Evolutionary conservation across 2,329 filamentous ascomycete species (phyloP).

Genomic region (Metarhizium anisopliae): DNA sequence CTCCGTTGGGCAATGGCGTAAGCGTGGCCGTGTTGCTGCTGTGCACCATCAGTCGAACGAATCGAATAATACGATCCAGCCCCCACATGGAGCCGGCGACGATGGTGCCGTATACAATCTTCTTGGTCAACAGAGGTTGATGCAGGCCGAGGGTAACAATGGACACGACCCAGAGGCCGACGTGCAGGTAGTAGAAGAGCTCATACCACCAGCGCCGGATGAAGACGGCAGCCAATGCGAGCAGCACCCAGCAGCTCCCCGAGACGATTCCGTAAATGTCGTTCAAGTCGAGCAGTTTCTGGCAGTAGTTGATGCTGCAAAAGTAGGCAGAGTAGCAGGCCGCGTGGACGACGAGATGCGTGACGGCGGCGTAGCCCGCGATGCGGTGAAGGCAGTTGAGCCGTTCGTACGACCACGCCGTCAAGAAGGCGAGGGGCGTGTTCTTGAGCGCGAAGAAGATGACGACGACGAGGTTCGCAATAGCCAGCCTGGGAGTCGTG

Average conservation of each 20-base stretch:
- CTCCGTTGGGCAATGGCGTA: constrained; percentile 43
- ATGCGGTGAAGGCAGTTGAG: constrained; percentile 49
- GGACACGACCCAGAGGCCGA: constrained; percentile 38
- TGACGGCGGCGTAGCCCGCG: constrained; percentile 39
- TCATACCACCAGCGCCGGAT: constrained; percentile 44
- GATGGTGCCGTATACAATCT: constrained; percentile 32
- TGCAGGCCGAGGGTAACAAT: constrained; percentile 42
- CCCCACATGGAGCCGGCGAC: constrained; percentile 39
- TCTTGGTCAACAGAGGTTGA: constrained; percentile 35
- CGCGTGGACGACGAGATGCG: constrained; percentile 36
- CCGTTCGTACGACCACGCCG: constrained; percentile 47
- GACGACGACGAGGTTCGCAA: constrained; percentile 40
- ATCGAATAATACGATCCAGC: constrained; percentile 40
- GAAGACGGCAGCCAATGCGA: constrained; percentile 32
- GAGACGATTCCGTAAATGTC: constrained; percentile 41
- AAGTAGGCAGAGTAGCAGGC: constrained; percentile 35
- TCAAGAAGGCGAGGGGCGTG: constrained; percentile 45
- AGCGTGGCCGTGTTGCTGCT: constrained; percentile 42
- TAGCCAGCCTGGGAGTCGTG: constrained; percentile 23
- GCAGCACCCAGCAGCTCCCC: constrained; percentile 34
- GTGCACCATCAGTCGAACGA: constrained; percentile 32
- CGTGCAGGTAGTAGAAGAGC: constrained; percentile 44
- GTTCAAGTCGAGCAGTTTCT: constrained; percentile 24
- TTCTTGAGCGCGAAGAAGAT: constrained; percentile 49
- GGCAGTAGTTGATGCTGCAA: constrained; percentile 14